Evolutionary conservation across 768 basidiomycete species (phyloP).

Genomic region (Tricholoma flavovirens): DNA sequence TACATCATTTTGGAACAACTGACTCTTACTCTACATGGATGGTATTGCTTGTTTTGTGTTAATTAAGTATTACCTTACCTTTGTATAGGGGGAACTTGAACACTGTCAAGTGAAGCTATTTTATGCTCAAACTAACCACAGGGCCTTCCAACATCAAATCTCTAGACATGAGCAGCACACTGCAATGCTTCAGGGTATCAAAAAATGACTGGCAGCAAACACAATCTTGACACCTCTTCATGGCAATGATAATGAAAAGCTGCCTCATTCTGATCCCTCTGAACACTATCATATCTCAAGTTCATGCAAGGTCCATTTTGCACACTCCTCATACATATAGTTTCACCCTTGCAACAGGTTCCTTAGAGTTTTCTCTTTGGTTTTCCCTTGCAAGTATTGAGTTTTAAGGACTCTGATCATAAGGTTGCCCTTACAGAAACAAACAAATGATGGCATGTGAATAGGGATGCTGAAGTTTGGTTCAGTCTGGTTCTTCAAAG

Average conservation of each 20-base stretch:
- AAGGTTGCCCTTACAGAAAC: too few species aligned
- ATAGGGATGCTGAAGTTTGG: too few species aligned
- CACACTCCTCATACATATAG: too few species aligned
- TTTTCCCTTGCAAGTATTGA: too few species aligned
- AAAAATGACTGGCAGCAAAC: background rate
- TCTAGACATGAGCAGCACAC: background rate
- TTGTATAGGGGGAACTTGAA: background rate
- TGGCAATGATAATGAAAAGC: background rate
- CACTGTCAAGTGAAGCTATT: background rate
- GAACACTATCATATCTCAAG: background rate
- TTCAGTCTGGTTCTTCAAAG: too few species aligned
- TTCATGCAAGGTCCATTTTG: background rate
- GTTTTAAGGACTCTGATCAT: too few species aligned
- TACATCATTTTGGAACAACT: slow-evolving; percentile 22
- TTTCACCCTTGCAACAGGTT: too few species aligned
- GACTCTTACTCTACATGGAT: slow-evolving; percentile 29
- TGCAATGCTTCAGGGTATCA: background rate
- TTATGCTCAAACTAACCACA: background rate
- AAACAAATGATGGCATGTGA: too few species aligned
- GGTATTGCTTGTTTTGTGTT: slow-evolving; percentile 13
- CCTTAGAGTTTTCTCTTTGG: too few species aligned
- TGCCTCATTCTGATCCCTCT: background rate
- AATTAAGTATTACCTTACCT: background rate
- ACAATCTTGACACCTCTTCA: background rate
- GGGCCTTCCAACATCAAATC: background rate